A percentile compares a stretch with the other conserved stretches of the same genome.
These are phyloP conservation scores for Lepidium didymum DNA, from an alignment of 345 rosid genomes.

Conservation along the genomic window DNA sequence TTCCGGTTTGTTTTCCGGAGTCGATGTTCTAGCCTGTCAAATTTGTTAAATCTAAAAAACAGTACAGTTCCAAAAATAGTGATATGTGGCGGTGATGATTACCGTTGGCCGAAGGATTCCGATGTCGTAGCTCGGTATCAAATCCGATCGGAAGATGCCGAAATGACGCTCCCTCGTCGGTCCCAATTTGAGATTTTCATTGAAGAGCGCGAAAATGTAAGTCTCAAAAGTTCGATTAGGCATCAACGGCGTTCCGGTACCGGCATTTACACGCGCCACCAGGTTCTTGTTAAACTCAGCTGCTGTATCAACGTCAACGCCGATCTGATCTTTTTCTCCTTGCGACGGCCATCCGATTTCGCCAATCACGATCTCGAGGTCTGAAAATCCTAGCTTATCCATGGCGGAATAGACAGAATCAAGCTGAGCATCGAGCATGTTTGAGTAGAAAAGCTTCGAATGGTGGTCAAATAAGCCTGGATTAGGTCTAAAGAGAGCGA, in stretches of 20 bases:
- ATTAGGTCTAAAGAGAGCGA: constrained; percentile 65
- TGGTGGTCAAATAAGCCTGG: constrained; percentile 46
- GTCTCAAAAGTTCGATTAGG: constrained; percentile 78
- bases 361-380: constrained; percentile 70
- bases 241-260: constrained; percentile 80
- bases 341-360: constrained; percentile 90
- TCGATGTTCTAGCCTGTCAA: constrained; percentile 47
- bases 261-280: constrained; percentile 48
- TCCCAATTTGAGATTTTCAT: constrained; percentile 79
- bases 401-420: constrained; percentile 83
- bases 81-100: constrained; percentile 35
- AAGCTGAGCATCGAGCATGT: constrained; percentile 87
- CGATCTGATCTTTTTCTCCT: constrained; percentile 56
- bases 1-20: constrained; percentile 29
- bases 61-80: background rate
- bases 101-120: constrained; percentile 73
- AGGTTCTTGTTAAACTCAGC: constrained; percentile 60
- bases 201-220: constrained; percentile 77
- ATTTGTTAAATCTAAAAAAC: background rate
- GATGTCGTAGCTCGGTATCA: constrained; percentile 63
- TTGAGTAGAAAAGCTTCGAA: constrained; percentile 48
- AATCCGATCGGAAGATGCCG: constrained; percentile 56
- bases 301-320: constrained; percentile 48
- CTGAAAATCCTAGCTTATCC: constrained; percentile 52
- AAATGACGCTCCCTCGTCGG: constrained; percentile 66